These are phyloP conservation scores for Biscutella laevigata DNA, from an alignment of 441 rosid species.

Conservation along the genomic window DNA sequence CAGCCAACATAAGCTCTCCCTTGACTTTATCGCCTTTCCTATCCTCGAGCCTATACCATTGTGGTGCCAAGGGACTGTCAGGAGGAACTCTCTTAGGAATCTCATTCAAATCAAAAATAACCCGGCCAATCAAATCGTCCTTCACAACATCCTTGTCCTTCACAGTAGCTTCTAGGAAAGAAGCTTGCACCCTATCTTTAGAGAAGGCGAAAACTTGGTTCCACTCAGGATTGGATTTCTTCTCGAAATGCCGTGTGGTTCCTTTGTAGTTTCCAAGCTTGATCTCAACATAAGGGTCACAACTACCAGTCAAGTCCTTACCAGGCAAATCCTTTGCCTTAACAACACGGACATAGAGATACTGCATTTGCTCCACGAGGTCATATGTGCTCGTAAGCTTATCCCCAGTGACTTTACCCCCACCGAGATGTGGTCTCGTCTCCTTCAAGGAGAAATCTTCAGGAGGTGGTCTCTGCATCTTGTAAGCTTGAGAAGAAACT, in stretches of 20 bases:
- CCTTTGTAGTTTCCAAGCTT: conserved; percentile 91
- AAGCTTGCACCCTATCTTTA: conserved; percentile 81
- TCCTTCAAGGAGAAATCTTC: conserved; percentile 79
- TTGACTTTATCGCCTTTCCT: conserved; percentile 56
- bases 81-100: conserved; percentile 90
- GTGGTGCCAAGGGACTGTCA: conserved; percentile 91
- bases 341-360: conserved; percentile 87
- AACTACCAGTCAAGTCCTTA: conserved; percentile 74
- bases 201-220: conserved; percentile 92
- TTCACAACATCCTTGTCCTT: conserved; percentile 80
- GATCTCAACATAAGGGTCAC: conserved; percentile 90
- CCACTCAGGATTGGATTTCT: conserved; percentile 88
- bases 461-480: conserved; percentile 78
- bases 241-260: conserved; percentile 77
- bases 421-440: conserved; percentile 94
- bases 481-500: conserved; percentile 19
- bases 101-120: conserved; percentile 69
- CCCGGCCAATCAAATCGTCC: conserved; percentile 85
- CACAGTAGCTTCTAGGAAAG: conserved; percentile 68
- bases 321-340: conserved; percentile 87
- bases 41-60: conserved; percentile 89
- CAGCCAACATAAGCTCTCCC: conserved; percentile 92
- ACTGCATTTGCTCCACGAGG: conserved; percentile 93
- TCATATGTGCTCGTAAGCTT: conserved; percentile 92
- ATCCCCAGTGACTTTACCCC: conserved; percentile 71